A percentile compares a stretch with the other conserved stretches of the same genome.
Conservation (phyloP, 169 alveolate genomes). For the Fabrea salina region DNA sequence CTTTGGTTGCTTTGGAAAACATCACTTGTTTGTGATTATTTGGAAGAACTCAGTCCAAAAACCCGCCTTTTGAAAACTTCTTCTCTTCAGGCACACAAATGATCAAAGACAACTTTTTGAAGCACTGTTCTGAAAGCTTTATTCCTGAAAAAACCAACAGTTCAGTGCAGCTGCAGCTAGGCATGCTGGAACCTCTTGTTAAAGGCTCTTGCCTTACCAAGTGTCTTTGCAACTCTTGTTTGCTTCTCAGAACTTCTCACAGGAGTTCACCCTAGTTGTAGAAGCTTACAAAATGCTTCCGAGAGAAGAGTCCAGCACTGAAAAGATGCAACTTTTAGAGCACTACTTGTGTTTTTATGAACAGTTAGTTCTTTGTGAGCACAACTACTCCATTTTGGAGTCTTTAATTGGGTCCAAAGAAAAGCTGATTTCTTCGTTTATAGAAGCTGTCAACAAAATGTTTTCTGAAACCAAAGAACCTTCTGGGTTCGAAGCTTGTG, state of each 20-base stretch:
- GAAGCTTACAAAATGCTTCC: not conserved
- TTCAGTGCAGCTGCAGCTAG: not conserved
- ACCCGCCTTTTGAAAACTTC: not conserved
- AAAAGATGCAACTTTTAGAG: not conserved
- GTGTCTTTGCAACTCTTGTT: not conserved
- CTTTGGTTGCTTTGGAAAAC: not conserved
- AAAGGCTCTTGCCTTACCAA: not conserved
- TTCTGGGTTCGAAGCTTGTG: not conserved
- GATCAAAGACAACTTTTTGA: not conserved
- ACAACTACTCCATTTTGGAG: not conserved
- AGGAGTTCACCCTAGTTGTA: not conserved
- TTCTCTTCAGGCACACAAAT: not conserved
- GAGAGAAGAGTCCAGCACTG: not conserved
- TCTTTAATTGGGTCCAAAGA: not conserved
- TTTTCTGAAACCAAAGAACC: not conserved
- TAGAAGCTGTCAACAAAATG: not conserved
- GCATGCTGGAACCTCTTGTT: not conserved
- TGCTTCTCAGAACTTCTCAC: not conserved
- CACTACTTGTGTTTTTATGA: not conserved
- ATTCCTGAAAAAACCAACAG: not conserved
- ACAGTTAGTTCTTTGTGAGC: not conserved
- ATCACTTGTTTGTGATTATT: not conserved
- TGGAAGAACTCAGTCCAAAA: not conserved
- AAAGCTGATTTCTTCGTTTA: not conserved
- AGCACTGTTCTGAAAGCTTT: not conserved